phyloP scores from a whole-genome alignment of 2,329 filamentous ascomycete genomes.

The Claviceps maximensis region DNA sequence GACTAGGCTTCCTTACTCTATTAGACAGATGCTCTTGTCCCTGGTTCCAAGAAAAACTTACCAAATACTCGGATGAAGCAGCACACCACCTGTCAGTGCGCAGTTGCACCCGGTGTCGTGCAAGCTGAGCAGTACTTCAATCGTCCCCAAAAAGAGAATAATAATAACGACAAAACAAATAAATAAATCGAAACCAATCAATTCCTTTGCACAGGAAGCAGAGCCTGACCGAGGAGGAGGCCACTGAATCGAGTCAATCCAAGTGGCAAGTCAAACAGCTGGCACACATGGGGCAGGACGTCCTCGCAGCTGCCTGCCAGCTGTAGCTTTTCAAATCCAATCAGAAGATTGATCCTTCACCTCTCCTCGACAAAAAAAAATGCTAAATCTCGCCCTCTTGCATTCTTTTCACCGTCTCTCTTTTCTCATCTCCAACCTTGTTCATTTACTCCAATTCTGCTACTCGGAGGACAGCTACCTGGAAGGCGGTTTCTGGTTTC shows the following conservation, averaged over 20 bases:
- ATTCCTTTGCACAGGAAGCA: neutral
- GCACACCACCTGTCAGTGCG: neutral
- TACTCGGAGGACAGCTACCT: neutral
- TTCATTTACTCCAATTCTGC: neutral
- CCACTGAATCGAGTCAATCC: neutral
- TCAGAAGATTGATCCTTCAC: neutral
- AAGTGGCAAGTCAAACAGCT: constrained; percentile 2
- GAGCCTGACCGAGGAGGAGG: neutral
- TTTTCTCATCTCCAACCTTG: constrained; percentile 1
- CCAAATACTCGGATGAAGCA: neutral
- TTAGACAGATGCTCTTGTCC: neutral
- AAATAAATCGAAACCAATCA: too few species aligned
- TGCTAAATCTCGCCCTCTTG: constrained; percentile 1
- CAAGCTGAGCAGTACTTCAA: neutral
- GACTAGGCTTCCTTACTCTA: neutral
- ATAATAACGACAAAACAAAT: too few species aligned
- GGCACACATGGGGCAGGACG: constrained; percentile 2
- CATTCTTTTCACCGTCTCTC: constrained; percentile 1
- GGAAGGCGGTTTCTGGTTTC: neutral
- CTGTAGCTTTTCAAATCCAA: neutral
- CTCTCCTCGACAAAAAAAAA: constrained; percentile 1
- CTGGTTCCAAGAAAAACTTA: neutral
- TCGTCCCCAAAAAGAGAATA: too few species aligned
- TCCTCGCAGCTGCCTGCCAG: constrained; percentile 4
- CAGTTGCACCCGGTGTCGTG: neutral